These are phyloP conservation scores for Pterocarpus macrocarpus DNA, from an alignment of 306 rosid genomes.

Conservation along the genomic window DNA sequence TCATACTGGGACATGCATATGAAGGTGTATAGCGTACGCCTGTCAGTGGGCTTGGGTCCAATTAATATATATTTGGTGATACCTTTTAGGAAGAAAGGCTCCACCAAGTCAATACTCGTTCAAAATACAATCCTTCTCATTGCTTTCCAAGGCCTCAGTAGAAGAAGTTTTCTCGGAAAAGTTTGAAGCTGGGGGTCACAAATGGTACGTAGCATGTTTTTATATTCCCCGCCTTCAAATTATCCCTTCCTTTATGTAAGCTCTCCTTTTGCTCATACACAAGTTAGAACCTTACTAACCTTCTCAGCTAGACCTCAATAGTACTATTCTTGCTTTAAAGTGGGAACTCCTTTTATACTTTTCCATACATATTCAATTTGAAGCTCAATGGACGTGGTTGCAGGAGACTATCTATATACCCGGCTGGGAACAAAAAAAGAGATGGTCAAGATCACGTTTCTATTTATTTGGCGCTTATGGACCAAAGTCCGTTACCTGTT, in stretches of 20 bases:
- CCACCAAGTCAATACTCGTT: slow-evolving; percentile 57
- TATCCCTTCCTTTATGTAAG: too few species aligned
- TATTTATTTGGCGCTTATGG: slow-evolving; percentile 36
- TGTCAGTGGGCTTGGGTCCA: too few species aligned
- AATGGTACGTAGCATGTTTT: slow-evolving; percentile 46
- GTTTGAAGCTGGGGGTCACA: slow-evolving; percentile 55
- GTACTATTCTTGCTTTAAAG: too few species aligned
- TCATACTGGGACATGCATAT: too few species aligned
- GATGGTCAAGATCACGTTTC: slow-evolving; percentile 54
- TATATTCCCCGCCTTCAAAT: not conserved
- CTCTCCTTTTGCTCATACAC: too few species aligned
- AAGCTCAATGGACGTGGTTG: not conserved
- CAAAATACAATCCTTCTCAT: slow-evolving; percentile 51
- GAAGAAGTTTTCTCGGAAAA: slow-evolving; percentile 42
- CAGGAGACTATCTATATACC: slow-evolving; percentile 49
- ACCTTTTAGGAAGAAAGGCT: slow-evolving; percentile 48
- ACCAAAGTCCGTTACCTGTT: slow-evolving; percentile 18
- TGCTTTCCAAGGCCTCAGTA: slow-evolving; percentile 47
- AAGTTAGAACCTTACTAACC: too few species aligned
- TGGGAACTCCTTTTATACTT: too few species aligned
- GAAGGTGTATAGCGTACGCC: too few species aligned
- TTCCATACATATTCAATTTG: not conserved
- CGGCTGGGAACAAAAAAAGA: slow-evolving; percentile 45
- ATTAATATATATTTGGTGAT: not conserved
- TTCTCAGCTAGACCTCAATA: too few species aligned